phyloP scores from a whole-genome alignment of 495 filamentous ascomycete species.

The Hypoxylon fragiforme region DNA sequence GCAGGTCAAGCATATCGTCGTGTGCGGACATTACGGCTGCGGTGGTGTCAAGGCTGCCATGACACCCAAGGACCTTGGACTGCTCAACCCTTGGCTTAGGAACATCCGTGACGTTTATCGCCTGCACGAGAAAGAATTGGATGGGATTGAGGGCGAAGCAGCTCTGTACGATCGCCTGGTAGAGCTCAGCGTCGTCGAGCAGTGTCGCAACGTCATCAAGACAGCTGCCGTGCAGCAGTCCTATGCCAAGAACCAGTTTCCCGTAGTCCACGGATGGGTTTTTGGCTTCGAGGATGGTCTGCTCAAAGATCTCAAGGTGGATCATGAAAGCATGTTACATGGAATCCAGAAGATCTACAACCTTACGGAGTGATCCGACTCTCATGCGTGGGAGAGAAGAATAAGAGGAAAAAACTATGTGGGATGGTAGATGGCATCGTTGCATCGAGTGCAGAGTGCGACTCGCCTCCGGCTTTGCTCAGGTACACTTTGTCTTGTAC shows the following conservation, averaged over 20 bases:
- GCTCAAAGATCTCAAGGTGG: conserved; percentile 57
- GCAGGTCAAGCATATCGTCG: conserved; percentile 65
- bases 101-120: conserved; percentile 64
- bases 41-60: conserved; percentile 66
- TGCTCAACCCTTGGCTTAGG: conserved; percentile 64
- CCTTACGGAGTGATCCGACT: conserved; percentile 39
- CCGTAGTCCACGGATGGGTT: conserved; percentile 61
- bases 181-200: conserved; percentile 63
- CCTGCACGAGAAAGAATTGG: conserved; percentile 59
- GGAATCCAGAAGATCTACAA: conserved; percentile 61
- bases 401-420: too few species aligned
- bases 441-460: not conserved
- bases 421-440: not conserved
- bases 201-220: conserved; percentile 62
- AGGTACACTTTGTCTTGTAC: not conserved
- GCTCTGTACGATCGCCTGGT: conserved; percentile 58
- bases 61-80: conserved; percentile 58
- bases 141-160: conserved; percentile 49
- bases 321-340: conserved; percentile 48
- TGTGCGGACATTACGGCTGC: conserved; percentile 68
- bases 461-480: not conserved
- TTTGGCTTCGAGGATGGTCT: conserved; percentile 57
- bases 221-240: conserved; percentile 59
- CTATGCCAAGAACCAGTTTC: conserved; percentile 54
- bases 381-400: conserved; percentile 16